Conservation (phyloP, 345 rosid species). For the Mercurialis annua region DNA sequence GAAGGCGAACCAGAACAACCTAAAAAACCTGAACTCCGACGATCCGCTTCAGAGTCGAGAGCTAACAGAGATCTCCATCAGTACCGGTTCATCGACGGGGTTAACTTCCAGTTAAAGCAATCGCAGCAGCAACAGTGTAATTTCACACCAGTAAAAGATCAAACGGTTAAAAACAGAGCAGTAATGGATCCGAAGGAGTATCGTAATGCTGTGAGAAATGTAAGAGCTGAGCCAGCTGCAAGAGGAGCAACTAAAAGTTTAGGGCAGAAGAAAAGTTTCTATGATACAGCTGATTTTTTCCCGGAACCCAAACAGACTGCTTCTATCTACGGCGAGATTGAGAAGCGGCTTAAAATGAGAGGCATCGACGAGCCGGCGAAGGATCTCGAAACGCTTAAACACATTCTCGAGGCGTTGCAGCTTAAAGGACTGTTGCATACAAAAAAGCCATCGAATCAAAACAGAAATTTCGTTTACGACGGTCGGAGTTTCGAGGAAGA, state of each 20-base stretch:
- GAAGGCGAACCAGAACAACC: slow-evolving; percentile 47
- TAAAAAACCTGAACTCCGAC: slow-evolving; percentile 58
- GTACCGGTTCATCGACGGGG: slow-evolving; percentile 51
- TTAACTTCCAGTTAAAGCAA: slow-evolving; percentile 43
- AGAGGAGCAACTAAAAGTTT: slow-evolving; percentile 37
- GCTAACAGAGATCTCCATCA: slow-evolving; percentile 51
- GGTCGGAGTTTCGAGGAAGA: slow-evolving; percentile 26
- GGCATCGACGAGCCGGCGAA: slow-evolving; percentile 69
- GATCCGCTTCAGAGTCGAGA: slow-evolving; percentile 95
- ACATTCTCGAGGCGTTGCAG: slow-evolving; percentile 78
- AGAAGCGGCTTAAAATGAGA: slow-evolving; percentile 56
- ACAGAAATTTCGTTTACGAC: slow-evolving; percentile 48
- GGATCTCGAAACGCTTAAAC: slow-evolving; percentile 86
- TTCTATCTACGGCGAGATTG: slow-evolving; percentile 54
- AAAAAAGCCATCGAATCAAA: slow-evolving; percentile 30
- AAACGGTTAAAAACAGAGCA: slow-evolving; percentile 10
- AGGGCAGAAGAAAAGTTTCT: slow-evolving; percentile 54
- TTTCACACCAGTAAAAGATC: slow-evolving; percentile 26
- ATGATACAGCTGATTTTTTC: slow-evolving; percentile 76
- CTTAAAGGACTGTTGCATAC: slow-evolving; percentile 91
- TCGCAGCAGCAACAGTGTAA: slow-evolving; percentile 27
- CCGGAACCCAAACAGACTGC: slow-evolving; percentile 60
- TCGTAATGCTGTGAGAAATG: slow-evolving; percentile 25
- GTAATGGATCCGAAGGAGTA: slow-evolving; percentile 28
- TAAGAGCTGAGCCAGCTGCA: slow-evolving; percentile 45